Evolutionary conservation across 2,329 filamentous ascomycete species (phyloP).

Genomic region (Cordyceps militaris): DNA sequence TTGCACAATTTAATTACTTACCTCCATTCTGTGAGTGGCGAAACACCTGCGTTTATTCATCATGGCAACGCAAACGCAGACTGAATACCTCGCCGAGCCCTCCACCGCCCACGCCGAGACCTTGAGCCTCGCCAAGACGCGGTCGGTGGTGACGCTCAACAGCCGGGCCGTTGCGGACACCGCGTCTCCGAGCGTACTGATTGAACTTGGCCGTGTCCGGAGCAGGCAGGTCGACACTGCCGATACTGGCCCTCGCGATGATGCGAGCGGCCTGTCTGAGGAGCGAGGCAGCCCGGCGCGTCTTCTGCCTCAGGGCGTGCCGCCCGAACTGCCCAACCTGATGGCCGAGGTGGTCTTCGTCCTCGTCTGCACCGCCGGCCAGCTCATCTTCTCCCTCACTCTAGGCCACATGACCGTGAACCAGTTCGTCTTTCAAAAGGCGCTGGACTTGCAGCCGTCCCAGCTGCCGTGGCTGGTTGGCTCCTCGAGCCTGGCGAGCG

Average conservation of each 20-base stretch:
- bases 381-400: constrained; percentile 12
- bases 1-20: background rate
- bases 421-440: constrained; percentile 9
- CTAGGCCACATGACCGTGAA: constrained; percentile 13
- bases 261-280: background rate
- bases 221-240: constrained; percentile 10
- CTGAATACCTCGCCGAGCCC: background rate
- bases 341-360: constrained; percentile 13
- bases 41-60: background rate
- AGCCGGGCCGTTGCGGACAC: background rate
- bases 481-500: constrained; percentile 11
- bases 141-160: background rate
- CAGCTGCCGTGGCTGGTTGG: constrained; percentile 13
- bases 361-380: constrained; percentile 11
- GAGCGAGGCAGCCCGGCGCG: constrained; percentile 11
- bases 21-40: background rate
- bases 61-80: constrained; percentile 7
- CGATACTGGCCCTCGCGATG: background rate
- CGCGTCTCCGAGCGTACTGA: background rate
- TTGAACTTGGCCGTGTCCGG: constrained; percentile 11
- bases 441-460: constrained; percentile 9
- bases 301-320: constrained; percentile 11
- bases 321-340: constrained; percentile 11
- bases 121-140: background rate
- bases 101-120: background rate